Evolutionary conservation across 495 filamentous ascomycete genomes (phyloP).

Genomic region (Trichoderma erinaceum): DNA sequence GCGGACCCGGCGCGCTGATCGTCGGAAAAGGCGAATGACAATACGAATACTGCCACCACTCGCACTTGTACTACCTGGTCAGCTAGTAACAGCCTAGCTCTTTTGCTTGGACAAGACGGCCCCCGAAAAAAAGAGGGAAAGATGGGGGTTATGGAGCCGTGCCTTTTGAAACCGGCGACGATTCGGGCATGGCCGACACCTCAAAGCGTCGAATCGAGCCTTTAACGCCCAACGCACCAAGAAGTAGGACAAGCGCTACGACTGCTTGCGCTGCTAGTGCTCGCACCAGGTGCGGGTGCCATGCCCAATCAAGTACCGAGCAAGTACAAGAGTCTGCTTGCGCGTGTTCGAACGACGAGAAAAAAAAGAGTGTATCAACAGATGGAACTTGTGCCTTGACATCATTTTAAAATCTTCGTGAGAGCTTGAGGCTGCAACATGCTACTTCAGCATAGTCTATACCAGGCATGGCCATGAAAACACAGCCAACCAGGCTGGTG

Average conservation of each 20-base stretch:
- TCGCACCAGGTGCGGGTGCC: neutral
- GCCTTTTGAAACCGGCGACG: constrained; percentile 1
- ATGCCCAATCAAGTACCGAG: constrained; percentile 11
- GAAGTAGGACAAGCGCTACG: neutral
- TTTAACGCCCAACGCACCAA: neutral
- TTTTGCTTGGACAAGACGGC: neutral
- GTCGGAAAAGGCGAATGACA: neutral
- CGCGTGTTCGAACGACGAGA: neutral
- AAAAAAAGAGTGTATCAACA: neutral
- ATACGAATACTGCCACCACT: neutral
- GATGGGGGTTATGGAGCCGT: constrained; percentile 9
- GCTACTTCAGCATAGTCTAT: no score
- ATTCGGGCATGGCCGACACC: constrained; percentile 13
- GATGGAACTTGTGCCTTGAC: no score
- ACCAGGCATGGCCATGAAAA: neutral
- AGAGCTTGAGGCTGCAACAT: neutral
- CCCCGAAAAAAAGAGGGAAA: neutral
- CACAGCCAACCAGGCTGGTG: neutral
- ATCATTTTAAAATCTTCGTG: neutral
- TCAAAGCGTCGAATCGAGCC: neutral
- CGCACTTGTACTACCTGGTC: no score
- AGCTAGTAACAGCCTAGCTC: neutral
- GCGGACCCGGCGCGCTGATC: neutral
- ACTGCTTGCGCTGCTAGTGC: neutral
- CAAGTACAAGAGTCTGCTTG: neutral